These are phyloP conservation scores for Sextonia rubra DNA, from an alignment of 164 flowering plant species.

Conservation along the genomic window DNA sequence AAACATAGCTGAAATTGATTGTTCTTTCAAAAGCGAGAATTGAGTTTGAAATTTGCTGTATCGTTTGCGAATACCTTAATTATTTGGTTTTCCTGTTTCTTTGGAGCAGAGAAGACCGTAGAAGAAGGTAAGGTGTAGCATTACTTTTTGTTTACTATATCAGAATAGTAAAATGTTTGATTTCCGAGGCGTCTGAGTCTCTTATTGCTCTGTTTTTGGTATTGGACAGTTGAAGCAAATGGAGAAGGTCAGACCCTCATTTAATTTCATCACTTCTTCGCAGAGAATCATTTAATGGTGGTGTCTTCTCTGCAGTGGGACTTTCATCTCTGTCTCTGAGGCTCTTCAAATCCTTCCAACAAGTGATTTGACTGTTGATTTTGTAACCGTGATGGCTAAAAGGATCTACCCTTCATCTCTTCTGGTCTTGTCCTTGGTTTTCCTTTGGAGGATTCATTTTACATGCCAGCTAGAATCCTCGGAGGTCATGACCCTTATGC, in stretches of 20 bases:
- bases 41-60: not conserved
- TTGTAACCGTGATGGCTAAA: slow-evolving; percentile 9
- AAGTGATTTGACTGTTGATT: not conserved
- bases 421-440: slow-evolving; percentile 22
- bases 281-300: not conserved
- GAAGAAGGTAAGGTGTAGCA: not conserved
- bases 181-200: not conserved
- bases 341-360: not conserved
- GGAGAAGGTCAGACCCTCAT: not conserved
- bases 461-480: slow-evolving; percentile 61
- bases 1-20: not conserved
- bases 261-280: not conserved
- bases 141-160: not conserved
- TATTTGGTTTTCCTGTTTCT: not conserved
- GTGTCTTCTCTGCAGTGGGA: not conserved
- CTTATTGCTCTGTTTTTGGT: not conserved
- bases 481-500: slow-evolving; percentile 57
- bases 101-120: not conserved
- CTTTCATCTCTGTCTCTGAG: not conserved
- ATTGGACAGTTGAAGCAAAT: slow-evolving; percentile 4
- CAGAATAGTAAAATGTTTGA: not conserved
- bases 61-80: not conserved
- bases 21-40: not conserved
- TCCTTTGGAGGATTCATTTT: slow-evolving; percentile 18
- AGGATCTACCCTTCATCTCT: slow-evolving; percentile 10